Evolutionary conservation across 768 basidiomycete genomes (phyloP), one percentile per base, ranked within the genome.

Genomic region (Paxillus involutus): DNA sequence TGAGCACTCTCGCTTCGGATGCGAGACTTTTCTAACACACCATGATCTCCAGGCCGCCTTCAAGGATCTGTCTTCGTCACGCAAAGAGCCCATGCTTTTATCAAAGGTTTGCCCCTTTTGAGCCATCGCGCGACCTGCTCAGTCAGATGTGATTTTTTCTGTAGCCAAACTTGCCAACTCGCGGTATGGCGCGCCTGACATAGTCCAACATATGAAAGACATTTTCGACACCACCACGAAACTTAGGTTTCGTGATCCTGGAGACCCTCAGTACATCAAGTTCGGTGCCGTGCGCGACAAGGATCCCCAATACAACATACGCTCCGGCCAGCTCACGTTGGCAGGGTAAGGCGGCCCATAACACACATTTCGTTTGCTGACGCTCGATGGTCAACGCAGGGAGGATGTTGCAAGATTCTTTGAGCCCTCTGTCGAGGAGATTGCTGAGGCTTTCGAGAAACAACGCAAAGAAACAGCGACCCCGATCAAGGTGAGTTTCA

Each of bases 1-100:
- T n/a, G n/a, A n/a, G 56, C 19, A 3, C 12, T 44, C 26, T 0
- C 41, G 0, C 14, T 24, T 30, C 6, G 0, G 4, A n/a, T 19
- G 11, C n/a, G 2, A 2, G 3, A 8, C 10, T 9, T 44, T 17
- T 35, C 37, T 43, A 47, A 6, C 17, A 29, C 9, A 33, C 43
- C 19, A 30, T 4, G 8, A 10, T 8, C 12, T 14, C 6, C 44
- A 77, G 77, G 75, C 59, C 59, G 64, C 14, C 59, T 76, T 9
- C 70, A 72, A 51, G 76, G 76, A 4, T 73, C 75, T 5, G 69
- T 74, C 4, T 64, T 66, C 19, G 73, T 78, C 3, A 72, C 65
- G 7, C 56, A 54, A 13, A 52, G 69, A 29, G 73, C 72, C 0
- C 54, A 52, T 17, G 24, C 32, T 14, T 68, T 68, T 30, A 56